A percentile compares a stretch with the other conserved stretches of the same genome.
Conservation (phyloP, 352 stramenopile genomes). For the Phytopythium vexans region DNA sequence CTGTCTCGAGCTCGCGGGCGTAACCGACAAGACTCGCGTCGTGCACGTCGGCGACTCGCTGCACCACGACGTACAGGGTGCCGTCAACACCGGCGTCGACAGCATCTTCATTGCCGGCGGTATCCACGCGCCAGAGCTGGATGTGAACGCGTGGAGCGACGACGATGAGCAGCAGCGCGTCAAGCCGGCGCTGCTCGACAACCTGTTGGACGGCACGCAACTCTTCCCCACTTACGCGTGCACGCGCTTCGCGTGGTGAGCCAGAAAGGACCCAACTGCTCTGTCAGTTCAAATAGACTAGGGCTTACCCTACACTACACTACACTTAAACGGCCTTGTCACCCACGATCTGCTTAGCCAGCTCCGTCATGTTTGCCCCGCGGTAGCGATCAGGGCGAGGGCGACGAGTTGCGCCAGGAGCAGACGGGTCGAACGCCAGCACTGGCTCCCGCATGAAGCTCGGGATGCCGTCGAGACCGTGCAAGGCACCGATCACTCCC, state of each 20-base stretch:
- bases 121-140: slow-evolving; percentile 49
- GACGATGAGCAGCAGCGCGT: slow-evolving; percentile 20
- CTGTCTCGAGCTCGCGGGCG: slow-evolving; percentile 33
- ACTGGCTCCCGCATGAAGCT: slow-evolving; percentile 37
- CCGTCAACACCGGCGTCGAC: slow-evolving; percentile 42
- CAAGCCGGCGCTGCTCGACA: slow-evolving; percentile 21
- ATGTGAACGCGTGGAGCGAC: slow-evolving; percentile 22
- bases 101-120: slow-evolving; percentile 58
- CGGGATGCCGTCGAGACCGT: slow-evolving; percentile 39
- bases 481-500: slow-evolving; percentile 41
- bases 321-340: slow-evolving; percentile 1
- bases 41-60: slow-evolving; percentile 69
- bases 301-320: no score
- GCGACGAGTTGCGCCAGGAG: slow-evolving; percentile 10
- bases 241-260: slow-evolving; percentile 34
- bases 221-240: slow-evolving; percentile 26
- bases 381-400: slow-evolving; percentile 26
- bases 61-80: slow-evolving; percentile 62
- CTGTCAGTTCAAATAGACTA: no score
- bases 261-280: no score
- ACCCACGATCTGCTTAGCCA: slow-evolving; percentile 22
- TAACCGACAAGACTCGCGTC: slow-evolving; percentile 28
- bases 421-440: slow-evolving; percentile 35
- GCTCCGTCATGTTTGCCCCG: slow-evolving; percentile 19
- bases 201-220: slow-evolving; percentile 17